Evolutionary conservation across 1,139 yeast genomes (phyloP).

Genomic region (Candida mesenterica): DNA sequence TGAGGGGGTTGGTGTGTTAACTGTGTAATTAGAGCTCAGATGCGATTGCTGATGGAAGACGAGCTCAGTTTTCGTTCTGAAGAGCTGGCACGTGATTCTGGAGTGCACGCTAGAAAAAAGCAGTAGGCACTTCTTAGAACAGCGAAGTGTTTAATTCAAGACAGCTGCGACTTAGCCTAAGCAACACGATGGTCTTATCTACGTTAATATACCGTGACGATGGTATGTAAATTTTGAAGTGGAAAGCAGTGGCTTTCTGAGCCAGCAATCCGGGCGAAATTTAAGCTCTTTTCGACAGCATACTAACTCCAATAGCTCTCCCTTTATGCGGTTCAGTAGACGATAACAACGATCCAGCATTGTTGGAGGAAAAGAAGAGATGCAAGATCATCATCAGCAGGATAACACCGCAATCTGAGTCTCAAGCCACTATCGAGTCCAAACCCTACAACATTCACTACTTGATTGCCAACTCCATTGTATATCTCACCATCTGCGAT

Average conservation of each 20-base stretch:
- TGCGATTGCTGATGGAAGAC: no score
- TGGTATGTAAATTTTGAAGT: slow-evolving; percentile 43
- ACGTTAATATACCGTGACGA: slow-evolving; percentile 71
- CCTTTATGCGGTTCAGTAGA: slow-evolving; percentile 95
- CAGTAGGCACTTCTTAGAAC: no score
- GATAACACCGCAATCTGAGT: slow-evolving; percentile 77
- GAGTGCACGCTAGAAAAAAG: no score
- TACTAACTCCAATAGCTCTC: slow-evolving; percentile 46
- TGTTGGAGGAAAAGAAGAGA: slow-evolving; percentile 80
- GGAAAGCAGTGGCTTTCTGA: background rate
- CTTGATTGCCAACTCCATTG: slow-evolving; percentile 58
- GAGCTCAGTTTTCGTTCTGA: no score
- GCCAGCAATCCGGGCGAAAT: background rate
- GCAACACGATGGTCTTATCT: slow-evolving; percentile 60
- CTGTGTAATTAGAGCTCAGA: no score
- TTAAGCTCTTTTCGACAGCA: background rate
- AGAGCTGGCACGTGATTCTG: no score
- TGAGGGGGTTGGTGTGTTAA: no score
- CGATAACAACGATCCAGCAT: slow-evolving; percentile 57
- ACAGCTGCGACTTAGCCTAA: no score
- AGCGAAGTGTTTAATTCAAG: no score
- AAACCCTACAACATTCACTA: slow-evolving; percentile 78
- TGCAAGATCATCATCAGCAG: slow-evolving; percentile 75
- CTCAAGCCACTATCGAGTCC: slow-evolving; percentile 82
- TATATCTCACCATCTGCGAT: slow-evolving; percentile 77